A percentile compares a stretch with the other conserved stretches of the same genome.
Evolutionary conservation across 768 basidiomycete genomes (phyloP).

Genomic region (Tricholoma sp.): DNA sequence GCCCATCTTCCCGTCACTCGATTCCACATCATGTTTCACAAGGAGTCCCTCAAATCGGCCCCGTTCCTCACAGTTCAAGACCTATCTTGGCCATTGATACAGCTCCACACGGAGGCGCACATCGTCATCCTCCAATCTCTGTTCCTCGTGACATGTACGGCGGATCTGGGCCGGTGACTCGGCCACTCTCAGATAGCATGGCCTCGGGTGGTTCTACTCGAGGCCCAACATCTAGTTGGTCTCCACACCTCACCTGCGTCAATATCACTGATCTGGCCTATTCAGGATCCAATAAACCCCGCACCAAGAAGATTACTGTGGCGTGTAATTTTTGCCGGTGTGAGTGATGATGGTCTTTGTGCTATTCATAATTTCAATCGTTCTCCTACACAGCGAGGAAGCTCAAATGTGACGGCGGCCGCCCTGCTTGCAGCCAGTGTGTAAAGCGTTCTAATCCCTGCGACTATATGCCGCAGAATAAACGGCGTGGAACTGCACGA

Average conservation of each 20-base stretch:
- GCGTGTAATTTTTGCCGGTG: conserved; percentile 91
- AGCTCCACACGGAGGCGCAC: conserved; percentile 38
- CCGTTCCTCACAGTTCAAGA: conserved; percentile 43
- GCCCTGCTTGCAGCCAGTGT: conserved; percentile 80
- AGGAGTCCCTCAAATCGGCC: conserved; percentile 36
- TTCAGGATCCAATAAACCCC: conserved; percentile 57
- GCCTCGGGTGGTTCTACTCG: conserved; percentile 29
- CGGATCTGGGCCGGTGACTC: conserved; percentile 37
- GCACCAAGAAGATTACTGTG: conserved; percentile 83
- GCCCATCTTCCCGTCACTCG: conserved; percentile 40
- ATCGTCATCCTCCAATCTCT: conserved; percentile 41
- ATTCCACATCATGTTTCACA: conserved; percentile 35
- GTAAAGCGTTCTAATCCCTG: conserved; percentile 73
- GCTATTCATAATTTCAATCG: conserved; percentile 5
- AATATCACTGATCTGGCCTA: conserved; percentile 2
- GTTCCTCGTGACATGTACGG: conserved; percentile 44
- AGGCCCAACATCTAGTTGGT: conserved; percentile 23
- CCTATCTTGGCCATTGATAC: conserved; percentile 64
- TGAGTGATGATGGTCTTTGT: conserved; percentile 35
- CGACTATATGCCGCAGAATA: conserved; percentile 76
- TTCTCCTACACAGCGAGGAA: conserved; percentile 58
- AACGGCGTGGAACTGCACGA: conserved; percentile 58
- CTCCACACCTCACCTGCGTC: conserved; percentile 29
- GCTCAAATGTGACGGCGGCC: conserved; percentile 83
- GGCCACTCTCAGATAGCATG: conserved; percentile 37